Base-by-base conservation (phyloP, 495 filamentous ascomycete genomes). In the Aspergillus heteromorphus region DNA sequence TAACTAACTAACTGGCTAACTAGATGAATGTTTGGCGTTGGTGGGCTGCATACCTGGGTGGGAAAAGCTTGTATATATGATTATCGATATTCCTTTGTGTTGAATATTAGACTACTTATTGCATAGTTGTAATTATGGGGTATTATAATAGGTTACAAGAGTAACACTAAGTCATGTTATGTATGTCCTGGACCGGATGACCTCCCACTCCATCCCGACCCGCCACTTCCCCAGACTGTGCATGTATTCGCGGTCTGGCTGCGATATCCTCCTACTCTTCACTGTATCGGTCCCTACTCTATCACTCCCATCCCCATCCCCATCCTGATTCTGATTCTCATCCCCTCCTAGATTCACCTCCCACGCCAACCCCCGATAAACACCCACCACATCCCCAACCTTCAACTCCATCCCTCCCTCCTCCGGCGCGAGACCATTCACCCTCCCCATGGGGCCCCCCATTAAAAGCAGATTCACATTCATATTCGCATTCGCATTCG, bases 131-230 rank as follows among this genome's bases (percentile, higher is more conserved):
- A 5, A 17, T 20, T n/a, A 10, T 29, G 18, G 58, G 58, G 54
- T 57, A 57, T 61, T 54, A 54, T 48, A 48, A 13, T 20, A 27
- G 54, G n/a, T n/a, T n/a, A n/a, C n/a, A n/a, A n/a, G n/a, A n/a
- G n/a, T n/a, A n/a, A n/a, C n/a, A n/a, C n/a, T n/a, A n/a, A n/a
- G n/a, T n/a, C n/a, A n/a, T n/a, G n/a, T n/a, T n/a, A n/a, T n/a
- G n/a, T n/a, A n/a, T n/a, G n/a, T n/a, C n/a, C n/a, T 49, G 19
- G 20, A 41, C 19, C 31, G 53, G 27, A 75, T 20, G 14, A 73
- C 19, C 40, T 73, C 70, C 73, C 73, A 76, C 51, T 76, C 71
- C 63, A 73, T 68, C n/a, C 58, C 67, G 25, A 76, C 63, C 10
- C 69, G 57, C 72, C 73, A 76, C 31, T 52, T 62, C 14, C 57